A percentile compares a stretch with the other conserved stretches of the same genome.
phyloP scores from a whole-genome alignment of 176 grass and related monocot species.

The Carex pumila region DNA sequence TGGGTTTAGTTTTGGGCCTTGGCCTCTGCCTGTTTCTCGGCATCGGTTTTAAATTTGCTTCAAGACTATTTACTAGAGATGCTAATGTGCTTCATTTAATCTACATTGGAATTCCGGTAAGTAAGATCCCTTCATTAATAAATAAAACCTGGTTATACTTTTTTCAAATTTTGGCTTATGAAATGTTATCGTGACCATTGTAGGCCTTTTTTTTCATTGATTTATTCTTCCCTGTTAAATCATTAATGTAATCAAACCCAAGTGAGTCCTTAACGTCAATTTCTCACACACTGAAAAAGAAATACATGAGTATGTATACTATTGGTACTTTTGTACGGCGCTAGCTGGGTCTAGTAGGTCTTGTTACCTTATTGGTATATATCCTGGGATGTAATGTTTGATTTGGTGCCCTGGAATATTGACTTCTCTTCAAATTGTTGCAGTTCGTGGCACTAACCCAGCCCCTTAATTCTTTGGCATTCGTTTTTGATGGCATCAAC shows the following conservation, averaged over 20 bases:
- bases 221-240: not conserved
- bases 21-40: conserved; percentile 60
- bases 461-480: conserved; percentile 77
- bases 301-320: not conserved
- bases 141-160: not conserved
- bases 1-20: conserved; percentile 67
- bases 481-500: conserved; percentile 99
- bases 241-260: not conserved
- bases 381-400: not conserved
- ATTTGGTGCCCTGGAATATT: conserved; percentile 10
- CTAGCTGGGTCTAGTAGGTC: not conserved
- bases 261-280: not conserved
- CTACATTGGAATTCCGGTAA: conserved; percentile 78
- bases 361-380: not conserved
- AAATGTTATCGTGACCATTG: not conserved
- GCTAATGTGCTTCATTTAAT: conserved; percentile 54
- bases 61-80: conserved; percentile 80
- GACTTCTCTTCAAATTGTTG: conserved; percentile 8
- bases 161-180: not conserved
- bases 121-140: not conserved
- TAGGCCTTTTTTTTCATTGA: not conserved
- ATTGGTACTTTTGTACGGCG: not conserved
- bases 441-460: conserved; percentile 91
- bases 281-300: not conserved
- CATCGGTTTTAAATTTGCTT: conserved; percentile 66